Base-by-base conservation (phyloP, 176 grass and related monocot genomes). In the Tuctoria greenei region DNA sequence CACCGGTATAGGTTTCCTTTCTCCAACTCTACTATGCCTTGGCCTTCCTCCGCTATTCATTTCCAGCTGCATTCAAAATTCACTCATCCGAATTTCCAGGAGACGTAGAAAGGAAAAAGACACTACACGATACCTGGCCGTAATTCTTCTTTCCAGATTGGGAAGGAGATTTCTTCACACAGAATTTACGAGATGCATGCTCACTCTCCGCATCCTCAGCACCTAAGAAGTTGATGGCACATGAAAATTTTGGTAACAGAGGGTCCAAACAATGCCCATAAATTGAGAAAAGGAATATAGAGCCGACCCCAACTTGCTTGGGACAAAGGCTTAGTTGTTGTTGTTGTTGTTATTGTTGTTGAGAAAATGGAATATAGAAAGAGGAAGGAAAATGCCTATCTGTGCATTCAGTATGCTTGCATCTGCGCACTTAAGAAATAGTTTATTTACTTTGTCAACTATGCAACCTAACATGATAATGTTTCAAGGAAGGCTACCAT, bases 31-130 rank as follows among this genome's bases (percentile, higher is more conserved):
- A 25, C 3, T 1, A 67, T 68, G 61, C 16, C 28, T 73, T 9
- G 11, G 45, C 20, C 54, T 56, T 74, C 9, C 52, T 16, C 7
- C 11, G 1, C 57, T 31, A 12, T 9, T 14, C 12, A 62, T 12
- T 63, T 25, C 44, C 74, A 83, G 38, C 86, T 88, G 75, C 75
- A 88, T 69, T 63, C 14, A 62, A 11, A 79, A 52, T 64, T 77
- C 28, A 21, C 11, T 27, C 42, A 78, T 69, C 11, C 17, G 12
- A 55, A 44, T 28, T 42, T 51, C 20, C 41, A 50, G 26, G 51
- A 37, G 20, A 79, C 31, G 47, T 20, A 69, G 10, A 4, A 21
- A 46, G 8, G 36, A n/a, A 24, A 35, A 50, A 45, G 66, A n/a
- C 0, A 64, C 0, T 1, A 20, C 13, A 47, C 5, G 0, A 42